Evolutionary conservation across 2,329 filamentous ascomycete species (phyloP), one percentile per base, ranked within the genome.

Genomic region (Conoideocrella luteorostrata): DNA sequence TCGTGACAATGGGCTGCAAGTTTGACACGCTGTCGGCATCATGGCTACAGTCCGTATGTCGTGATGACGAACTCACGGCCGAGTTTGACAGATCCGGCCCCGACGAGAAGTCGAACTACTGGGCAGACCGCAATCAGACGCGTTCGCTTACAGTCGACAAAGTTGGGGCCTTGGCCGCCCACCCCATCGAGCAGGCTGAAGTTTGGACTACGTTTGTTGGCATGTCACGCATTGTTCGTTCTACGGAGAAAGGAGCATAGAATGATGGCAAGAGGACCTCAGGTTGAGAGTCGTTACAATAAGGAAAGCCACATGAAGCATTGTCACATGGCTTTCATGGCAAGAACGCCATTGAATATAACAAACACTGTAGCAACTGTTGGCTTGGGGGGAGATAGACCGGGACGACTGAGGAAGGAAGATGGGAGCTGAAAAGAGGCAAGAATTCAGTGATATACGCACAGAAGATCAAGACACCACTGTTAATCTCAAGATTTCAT

Each of bases 21-120:
- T 67, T 59, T 49, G 64, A 65, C 45, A 51, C 57, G 4, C 50
- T 66, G 10, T 52, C 60, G 1, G 52, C 60, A 4, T 54, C 62
- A 9, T 67, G 62, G 63, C 53, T 67, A 2, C 63, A 59, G 3
- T 44, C 48, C 0, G 48, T 59, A 20, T 67, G 64, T 41, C 55
- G 52, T 10, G 61, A 65, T 44, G 50, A 58, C 10, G 57, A 61
- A 20, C 52, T 65, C 4, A 61, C 57, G 1, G 50, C 50, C 2
- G 54, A 62, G 42, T 67, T 65, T 39, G 56, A 65, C 2, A 41
- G 30, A 0, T 41, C 57, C 3, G 61, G 62, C 0, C 54, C 56
- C 1, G 56, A 55, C 7, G 60, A 59, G 5, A 44, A 45, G 4
- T 65, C 63, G 63, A 28, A 15, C 0, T 66, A 65, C 44, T 65